Base-by-base conservation (phyloP, 768 basidiomycete genomes). In the Serendipita sp. region DNA sequence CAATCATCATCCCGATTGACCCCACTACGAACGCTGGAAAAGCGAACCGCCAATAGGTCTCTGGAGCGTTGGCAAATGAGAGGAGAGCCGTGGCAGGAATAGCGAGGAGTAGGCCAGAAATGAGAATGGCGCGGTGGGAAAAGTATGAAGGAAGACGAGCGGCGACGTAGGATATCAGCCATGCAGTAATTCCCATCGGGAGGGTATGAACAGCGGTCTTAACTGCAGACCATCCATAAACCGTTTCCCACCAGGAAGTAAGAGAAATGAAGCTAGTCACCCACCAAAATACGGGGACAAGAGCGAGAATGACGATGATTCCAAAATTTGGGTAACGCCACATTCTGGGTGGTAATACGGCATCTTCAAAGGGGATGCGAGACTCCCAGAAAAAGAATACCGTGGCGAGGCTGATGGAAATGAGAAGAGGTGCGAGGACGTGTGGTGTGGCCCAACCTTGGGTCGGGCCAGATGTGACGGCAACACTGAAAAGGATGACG, bases 381-480 rank as follows among this genome's bases (percentile, higher is more conserved):
- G 66, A 13, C 65, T 83, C 81, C 75, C 76, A 82, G 60, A 74
- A 71, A 70, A 83, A 79, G 72, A 84, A 84, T 0, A 61, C 69
- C 28, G 70, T 66, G 41, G 71, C 67, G 13, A 78, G 64, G 11
- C 75, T 38, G 63, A 79, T 67, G 3, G 81, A 77, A 34, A 82
- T 65, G 11, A 80, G 68, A 42, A 84, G 70, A 0, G 79, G 76
- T 2, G 70, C 72, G 53, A 82, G 68, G 62, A 82, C 79, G 17
- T 69, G 63, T 30, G 69, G 69, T 41, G 64, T 51, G 65, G 65
- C 33, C 61, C 66, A 16, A 45, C 62, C 64, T 65, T 28, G 65
- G 4, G 30, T 30, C 3, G 33, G 17, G 0, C 41, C 48, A 51
- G 44, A 58, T 0, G 75, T 78, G n/a, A 77, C 67, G 2, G 76